These are phyloP conservation scores for Penicillium cosmopolitanum DNA, from an alignment of 495 filamentous ascomycete genomes.

Conservation along the genomic window DNA sequence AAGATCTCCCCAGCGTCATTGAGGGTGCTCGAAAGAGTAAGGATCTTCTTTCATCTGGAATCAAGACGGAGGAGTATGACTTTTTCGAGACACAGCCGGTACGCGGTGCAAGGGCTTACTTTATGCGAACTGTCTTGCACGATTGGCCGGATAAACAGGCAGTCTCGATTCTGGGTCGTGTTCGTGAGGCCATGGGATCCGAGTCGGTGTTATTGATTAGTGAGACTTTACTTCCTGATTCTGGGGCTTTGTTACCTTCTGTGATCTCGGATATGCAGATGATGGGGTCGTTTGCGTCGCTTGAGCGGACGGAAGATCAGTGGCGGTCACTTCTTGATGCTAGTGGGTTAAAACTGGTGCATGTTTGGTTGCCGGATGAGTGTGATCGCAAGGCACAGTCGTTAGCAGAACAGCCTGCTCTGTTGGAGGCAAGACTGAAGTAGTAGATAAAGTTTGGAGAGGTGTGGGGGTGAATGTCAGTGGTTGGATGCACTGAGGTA, in stretches of 20 bases:
- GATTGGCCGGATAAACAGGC: conserved; percentile 53
- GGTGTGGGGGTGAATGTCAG: no score
- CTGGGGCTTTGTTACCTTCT: conserved; percentile 9
- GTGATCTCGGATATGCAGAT: conserved; percentile 44
- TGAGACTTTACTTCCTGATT: conserved; percentile 34
- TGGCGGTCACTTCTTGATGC: conserved; percentile 35
- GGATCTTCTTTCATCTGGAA: conserved; percentile 16
- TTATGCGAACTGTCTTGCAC: conserved; percentile 47
- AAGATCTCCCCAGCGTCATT: conserved; percentile 49
- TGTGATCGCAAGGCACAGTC: conserved; percentile 8
- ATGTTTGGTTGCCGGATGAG: conserved; percentile 28
- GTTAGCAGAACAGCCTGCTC: conserved; percentile 19
- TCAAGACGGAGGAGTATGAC: conserved; percentile 46
- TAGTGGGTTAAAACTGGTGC: conserved; percentile 62
- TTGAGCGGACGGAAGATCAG: conserved; percentile 37
- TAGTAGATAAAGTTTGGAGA: not conserved
- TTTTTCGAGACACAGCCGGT: conserved; percentile 55
- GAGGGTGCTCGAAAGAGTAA: conserved; percentile 27
- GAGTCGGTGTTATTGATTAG: conserved; percentile 50
- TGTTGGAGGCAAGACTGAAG: conserved; percentile 16
- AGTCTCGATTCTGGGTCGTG: conserved; percentile 40
- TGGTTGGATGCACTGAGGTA: no score
- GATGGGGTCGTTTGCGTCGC: conserved; percentile 37
- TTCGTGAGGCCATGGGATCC: conserved; percentile 44
- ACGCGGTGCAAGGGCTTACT: conserved; percentile 34